These are phyloP conservation scores for Aspergillus olivimuriae DNA, from an alignment of 495 filamentous ascomycete genomes.

Conservation along the genomic window DNA sequence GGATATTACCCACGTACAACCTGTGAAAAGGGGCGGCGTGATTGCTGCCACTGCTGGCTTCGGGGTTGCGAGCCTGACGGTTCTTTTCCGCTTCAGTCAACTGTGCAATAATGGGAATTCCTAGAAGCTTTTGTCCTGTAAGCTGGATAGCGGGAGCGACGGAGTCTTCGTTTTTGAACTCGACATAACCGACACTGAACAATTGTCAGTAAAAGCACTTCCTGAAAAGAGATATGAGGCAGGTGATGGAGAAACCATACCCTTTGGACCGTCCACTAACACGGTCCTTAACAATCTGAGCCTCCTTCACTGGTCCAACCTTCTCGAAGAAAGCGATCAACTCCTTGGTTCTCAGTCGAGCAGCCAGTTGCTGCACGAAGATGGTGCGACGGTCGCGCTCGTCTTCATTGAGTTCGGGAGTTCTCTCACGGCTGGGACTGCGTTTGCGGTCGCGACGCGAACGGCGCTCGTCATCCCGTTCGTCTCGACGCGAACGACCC, in stretches of 20 bases:
- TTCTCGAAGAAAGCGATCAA: conserved; percentile 94
- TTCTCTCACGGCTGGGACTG: conserved; percentile 47
- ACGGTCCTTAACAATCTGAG: conserved; percentile 98
- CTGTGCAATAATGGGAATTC: conserved; percentile 97
- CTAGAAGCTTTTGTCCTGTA: conserved; percentile 97
- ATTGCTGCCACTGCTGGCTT: conserved; percentile 55
- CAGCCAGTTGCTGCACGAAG: conserved; percentile 96
- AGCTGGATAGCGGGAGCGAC: conserved; percentile 92
- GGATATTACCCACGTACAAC: conserved; percentile 98
- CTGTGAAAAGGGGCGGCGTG: conserved; percentile 92
- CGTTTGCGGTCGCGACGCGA: conserved; percentile 49
- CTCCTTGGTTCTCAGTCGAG: conserved; percentile 85
- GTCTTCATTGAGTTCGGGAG: conserved; percentile 75
- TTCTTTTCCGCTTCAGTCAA: conserved; percentile 99
- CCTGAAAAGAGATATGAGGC: conserved; percentile 1
- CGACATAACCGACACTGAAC: conserved; percentile 92
- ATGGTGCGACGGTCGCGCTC: conserved; percentile 95
- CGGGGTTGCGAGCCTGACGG: conserved; percentile 84
- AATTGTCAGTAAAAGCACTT: conserved; percentile 17
- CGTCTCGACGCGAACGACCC: conserved; percentile 49
- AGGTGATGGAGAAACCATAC: conserved; percentile 47
- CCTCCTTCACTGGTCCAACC: conserved; percentile 92
- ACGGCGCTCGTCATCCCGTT: conserved; percentile 46
- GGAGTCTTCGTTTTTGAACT: conserved; percentile 95
- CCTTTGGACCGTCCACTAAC: conserved; percentile 97